Evolutionary conservation across 164 flowering plant species (phyloP).

Genomic region (Buxus sempervirens): DNA sequence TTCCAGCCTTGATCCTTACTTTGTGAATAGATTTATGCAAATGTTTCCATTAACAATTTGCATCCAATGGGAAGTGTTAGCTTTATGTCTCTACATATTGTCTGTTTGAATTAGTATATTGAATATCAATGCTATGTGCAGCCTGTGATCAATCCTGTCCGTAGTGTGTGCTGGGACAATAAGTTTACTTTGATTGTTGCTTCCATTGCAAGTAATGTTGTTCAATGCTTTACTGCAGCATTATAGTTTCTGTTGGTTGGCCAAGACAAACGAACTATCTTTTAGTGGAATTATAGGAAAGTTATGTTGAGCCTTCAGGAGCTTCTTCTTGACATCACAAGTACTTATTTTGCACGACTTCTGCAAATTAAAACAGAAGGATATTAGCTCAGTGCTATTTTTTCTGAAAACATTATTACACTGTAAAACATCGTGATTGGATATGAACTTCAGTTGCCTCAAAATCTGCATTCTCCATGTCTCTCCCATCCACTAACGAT

Average conservation of each 20-base stretch:
- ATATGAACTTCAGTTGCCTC: not conserved
- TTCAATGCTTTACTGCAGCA: not conserved
- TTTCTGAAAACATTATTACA: slow-evolving; percentile 11
- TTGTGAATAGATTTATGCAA: not conserved
- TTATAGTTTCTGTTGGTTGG: not conserved
- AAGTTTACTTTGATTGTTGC: not conserved
- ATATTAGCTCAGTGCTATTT: not conserved
- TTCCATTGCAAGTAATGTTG: not conserved
- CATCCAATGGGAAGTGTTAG: not conserved
- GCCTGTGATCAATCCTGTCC: not conserved
- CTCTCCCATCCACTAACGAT: not conserved
- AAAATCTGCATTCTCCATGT: not conserved
- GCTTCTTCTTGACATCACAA: not conserved
- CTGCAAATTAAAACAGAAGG: slow-evolving; percentile 1
- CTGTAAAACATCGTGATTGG: slow-evolving; percentile 5
- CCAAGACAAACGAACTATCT: slow-evolving; percentile 18
- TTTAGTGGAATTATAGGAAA: slow-evolving; percentile 13
- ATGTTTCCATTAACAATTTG: not conserved
- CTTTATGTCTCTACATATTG: no score
- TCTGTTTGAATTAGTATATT: no score
- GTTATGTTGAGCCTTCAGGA: not conserved
- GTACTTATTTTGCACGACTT: not conserved
- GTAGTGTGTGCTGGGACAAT: not conserved
- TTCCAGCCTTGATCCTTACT: not conserved
- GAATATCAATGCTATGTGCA: not conserved